Evolutionary conservation across 2,329 filamentous ascomycete species (phyloP).

Genomic region (Aureobasidium sp.): DNA sequence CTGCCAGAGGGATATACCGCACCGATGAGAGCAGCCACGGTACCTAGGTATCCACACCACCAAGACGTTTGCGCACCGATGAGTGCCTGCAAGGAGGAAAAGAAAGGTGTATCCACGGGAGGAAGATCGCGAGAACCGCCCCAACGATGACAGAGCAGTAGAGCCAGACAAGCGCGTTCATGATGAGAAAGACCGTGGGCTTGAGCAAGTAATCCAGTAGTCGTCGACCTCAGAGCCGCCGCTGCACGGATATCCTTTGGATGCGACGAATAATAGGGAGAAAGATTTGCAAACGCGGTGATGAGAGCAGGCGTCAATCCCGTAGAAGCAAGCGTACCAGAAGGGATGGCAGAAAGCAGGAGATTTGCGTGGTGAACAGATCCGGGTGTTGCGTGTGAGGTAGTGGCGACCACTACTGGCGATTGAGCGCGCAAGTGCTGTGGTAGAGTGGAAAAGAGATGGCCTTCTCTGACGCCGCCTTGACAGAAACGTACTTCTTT

Average conservation of each 20-base stretch:
- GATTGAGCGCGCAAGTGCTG: conserved; percentile 51
- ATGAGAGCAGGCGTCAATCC: conserved; percentile 35
- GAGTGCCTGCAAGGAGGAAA: conserved; percentile 44
- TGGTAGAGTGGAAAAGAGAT: conserved; percentile 63
- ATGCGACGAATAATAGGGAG: conserved; percentile 41
- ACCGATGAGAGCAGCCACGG: conserved; percentile 50
- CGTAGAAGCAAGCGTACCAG: conserved; percentile 15
- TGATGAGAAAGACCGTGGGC: conserved; percentile 68
- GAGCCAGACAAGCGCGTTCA: conserved; percentile 60
- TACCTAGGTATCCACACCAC: conserved; percentile 59
- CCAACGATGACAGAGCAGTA: conserved; percentile 68
- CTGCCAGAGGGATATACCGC: conserved; percentile 53
- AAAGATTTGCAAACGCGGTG: conserved; percentile 50
- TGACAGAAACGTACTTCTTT: conserved; percentile 74
- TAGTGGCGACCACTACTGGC: conserved; percentile 58
- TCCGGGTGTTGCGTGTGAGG: conserved; percentile 38
- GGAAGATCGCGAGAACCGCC: conserved; percentile 50
- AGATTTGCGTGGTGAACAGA: conserved; percentile 40
- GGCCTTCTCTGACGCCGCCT: conserved; percentile 79
- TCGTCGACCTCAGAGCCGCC: conserved; percentile 63
- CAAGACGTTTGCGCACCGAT: conserved; percentile 49
- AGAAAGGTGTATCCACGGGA: conserved; percentile 49
- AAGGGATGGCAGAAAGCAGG: conserved; percentile 42
- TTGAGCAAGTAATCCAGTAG: conserved; percentile 57
- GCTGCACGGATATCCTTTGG: conserved; percentile 48